Base-by-base conservation (phyloP, 2,329 filamentous ascomycete genomes). In the Periconia macrospinosa region DNA sequence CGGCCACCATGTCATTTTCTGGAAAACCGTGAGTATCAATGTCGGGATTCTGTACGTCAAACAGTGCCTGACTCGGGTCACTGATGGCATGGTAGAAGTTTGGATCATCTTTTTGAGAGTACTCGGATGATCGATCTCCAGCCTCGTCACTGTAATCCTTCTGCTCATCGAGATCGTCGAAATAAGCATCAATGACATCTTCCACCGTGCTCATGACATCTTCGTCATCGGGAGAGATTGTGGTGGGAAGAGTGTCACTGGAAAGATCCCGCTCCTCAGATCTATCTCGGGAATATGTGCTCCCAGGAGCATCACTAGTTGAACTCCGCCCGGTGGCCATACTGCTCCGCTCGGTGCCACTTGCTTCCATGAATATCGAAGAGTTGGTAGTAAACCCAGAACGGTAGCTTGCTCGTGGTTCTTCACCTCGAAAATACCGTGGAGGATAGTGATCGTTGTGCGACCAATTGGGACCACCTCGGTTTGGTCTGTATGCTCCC, bases 261-360 rank as follows among this genome's bases (percentile, higher is more conserved):
- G 67, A 70, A n/a, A 65, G 59, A 45, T 68, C 65, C 17, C 66
- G 65, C 35, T 69, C 61, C 61, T 59, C 64, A 45, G 69, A 68
- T 17, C 60, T 58, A 41, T 69, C 63, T 54, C 66, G 54, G 5
- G 67, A 70, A 87, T 86, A 67, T 83, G 66, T 51, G 54, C 69
- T 69, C 15, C 51, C 57, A 18, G 63, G 66, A 17, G 55, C 59
- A 79, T 94, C 76, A 76, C 80, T 88, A 49, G 87, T 81, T 1
- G 89, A 92, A 77, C 89, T 95, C 55, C 86, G 85, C 62, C 90
- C 91, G 3, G 91, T 94, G 59, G 88, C 72, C 47, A 94, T 81
- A 67, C 92, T 96, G 71, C 90, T 95, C 56, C 90, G 83, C 68
- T 93, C 90, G 1, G 91, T 95, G n/a, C 83, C 82, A 57, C 82